A percentile compares a stretch with the other conserved stretches of the same genome.
Evolutionary conservation across 768 basidiomycete genomes (phyloP).

Genomic region (Suillus bovinus): DNA sequence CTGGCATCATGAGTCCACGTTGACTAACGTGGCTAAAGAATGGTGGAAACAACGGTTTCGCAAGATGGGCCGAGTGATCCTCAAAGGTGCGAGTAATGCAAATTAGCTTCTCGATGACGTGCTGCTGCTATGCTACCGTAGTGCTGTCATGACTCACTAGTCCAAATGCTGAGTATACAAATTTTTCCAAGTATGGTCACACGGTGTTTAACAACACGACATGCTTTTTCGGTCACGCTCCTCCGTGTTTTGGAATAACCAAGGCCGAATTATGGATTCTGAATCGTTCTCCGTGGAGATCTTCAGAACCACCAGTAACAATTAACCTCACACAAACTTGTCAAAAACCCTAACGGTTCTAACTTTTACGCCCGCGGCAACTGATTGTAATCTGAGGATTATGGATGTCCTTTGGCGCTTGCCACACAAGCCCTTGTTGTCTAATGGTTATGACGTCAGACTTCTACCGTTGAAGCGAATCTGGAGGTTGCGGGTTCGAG

Average conservation of each 20-base stretch:
- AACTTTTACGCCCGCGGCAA: no score
- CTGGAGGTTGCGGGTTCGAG: constrained; percentile 89
- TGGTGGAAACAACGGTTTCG: not conserved
- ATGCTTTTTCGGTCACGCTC: not conserved
- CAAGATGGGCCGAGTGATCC: no score
- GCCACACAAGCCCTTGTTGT: constrained; percentile 65
- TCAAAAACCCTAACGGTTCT: no score
- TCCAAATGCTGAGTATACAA: not conserved
- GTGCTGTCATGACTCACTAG: not conserved
- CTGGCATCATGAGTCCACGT: not conserved
- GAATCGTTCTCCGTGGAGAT: not conserved
- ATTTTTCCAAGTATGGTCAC: not conserved
- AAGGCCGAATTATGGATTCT: not conserved
- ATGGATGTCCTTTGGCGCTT: not conserved
- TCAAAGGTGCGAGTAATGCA: no score
- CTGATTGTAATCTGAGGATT: no score
- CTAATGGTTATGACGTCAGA: constrained; percentile 93
- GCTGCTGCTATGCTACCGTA: not conserved
- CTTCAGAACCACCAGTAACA: no score
- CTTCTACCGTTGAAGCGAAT: constrained; percentile 57
- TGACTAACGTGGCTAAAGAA: not conserved
- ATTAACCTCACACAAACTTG: no score
- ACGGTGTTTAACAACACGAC: not conserved
- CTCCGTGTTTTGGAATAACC: not conserved
- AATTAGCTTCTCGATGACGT: no score